Evolutionary conservation across 106 monocot genomes (phyloP), one percentile per base, ranked within the genome.

Genomic region (Dendrobium huoshanense): DNA sequence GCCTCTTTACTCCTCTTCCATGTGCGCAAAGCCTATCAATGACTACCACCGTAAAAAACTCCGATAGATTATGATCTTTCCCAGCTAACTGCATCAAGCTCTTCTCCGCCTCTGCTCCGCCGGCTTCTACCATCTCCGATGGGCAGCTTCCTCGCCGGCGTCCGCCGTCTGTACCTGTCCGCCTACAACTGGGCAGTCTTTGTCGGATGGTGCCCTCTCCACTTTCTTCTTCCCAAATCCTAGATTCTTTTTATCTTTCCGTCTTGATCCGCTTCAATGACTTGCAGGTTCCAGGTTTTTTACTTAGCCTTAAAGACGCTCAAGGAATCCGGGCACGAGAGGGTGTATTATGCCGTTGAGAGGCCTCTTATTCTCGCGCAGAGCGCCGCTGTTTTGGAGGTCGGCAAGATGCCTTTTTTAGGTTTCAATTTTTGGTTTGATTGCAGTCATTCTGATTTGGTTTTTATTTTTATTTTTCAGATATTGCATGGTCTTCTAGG

Each of bases 381-480:
- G 83, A 92, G 89, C 13, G 91, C 91, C 0, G 91, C 91, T 5
- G 79, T 87, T 37, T 42, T 92, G 78, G 91, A 92, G 91, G 91
- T 89, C 9, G 7, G 55, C 3, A 27, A 9, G 41, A 47, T 45
- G 73, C 78, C 5, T 27, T 24, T 85, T 72, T 24, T 51, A 47
- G 51, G 41, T 15, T 55, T 25, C 20, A 49, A 44, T 6, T 75
- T 81, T 59, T 42, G 10, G 15, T 75, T 10, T 59, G 3, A 4
- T 2, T 82, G 43, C 44, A 47, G 9, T 42, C 51, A 33, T 51
- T 67, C 80, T 78, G 3, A 64, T 59, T 73, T 78, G 78, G n/a
- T 65, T 55, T 42, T 27, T 61, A 19, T 22, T 45, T 18, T 41
- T 81, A 78, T 55, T 55, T 61, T 13, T 80, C 89, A 89, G 89